Conservation (phyloP, 768 basidiomycete genomes). For the Pisolithus albus region DNA sequence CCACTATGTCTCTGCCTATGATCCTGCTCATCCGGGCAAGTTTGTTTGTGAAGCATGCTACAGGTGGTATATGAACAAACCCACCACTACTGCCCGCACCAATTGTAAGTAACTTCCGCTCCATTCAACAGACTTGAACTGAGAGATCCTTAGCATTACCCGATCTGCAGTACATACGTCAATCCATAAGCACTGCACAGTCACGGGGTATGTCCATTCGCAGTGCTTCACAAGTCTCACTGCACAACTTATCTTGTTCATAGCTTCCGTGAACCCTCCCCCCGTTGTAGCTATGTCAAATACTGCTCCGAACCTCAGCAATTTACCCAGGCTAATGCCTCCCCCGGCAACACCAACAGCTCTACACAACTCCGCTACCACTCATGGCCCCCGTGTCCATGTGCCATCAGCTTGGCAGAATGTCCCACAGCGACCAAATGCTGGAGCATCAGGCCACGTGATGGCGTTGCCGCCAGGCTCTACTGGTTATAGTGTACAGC, state of each 20-base stretch:
- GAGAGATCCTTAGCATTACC: background rate
- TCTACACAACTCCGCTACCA: too few species aligned
- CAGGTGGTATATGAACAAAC: too few species aligned
- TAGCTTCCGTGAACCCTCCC: background rate
- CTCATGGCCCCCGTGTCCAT: too few species aligned
- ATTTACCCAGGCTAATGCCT: background rate
- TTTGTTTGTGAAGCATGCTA: too few species aligned
- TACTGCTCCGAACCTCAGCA: background rate
- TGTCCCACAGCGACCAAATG: background rate
- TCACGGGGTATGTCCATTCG: background rate
- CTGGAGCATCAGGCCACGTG: too few species aligned
- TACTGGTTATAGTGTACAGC: constrained; percentile 1
- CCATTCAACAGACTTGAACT: background rate
- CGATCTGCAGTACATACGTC: background rate
- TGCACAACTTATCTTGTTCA: background rate
- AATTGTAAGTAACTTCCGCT: too few species aligned
- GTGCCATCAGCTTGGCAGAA: constrained; percentile 1
- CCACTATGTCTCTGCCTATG: too few species aligned
- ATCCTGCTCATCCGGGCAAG: too few species aligned
- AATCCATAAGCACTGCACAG: background rate
- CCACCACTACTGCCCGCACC: too few species aligned
- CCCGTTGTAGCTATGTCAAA: background rate
- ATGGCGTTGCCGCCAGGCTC: background rate
- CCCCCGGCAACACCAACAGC: too few species aligned
- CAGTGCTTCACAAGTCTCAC: too few species aligned